Percentiles rank a stretch among this genome's conserved stretches.
phyloP scores from a whole-genome alignment of 2,329 filamentous ascomycete genomes.

The Colletotrichum siamense region DNA sequence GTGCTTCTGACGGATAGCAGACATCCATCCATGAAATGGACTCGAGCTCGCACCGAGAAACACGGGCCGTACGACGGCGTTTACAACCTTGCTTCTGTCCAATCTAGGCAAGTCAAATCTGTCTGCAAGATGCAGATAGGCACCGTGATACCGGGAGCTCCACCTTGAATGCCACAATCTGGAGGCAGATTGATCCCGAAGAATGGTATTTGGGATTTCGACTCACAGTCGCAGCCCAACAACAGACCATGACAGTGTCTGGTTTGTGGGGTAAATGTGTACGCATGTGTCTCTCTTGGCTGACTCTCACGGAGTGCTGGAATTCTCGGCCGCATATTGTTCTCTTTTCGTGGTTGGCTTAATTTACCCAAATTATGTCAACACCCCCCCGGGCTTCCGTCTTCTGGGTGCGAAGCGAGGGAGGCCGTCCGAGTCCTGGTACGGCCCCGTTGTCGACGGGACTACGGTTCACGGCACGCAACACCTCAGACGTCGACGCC shows the following conservation, averaged over 20 bases:
- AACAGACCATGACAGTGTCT: background rate
- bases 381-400: conserved; percentile 16
- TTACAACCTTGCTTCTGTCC: conserved; percentile 14
- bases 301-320: background rate
- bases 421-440: background rate
- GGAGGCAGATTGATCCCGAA: background rate
- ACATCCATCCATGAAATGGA: background rate
- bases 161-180: conserved; percentile 10
- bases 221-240: background rate
- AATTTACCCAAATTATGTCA: conserved; percentile 23
- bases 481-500: background rate
- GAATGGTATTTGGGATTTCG: background rate
- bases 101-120: conserved; percentile 14
- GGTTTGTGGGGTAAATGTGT: conserved; percentile 7
- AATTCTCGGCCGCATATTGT: conserved; percentile 1
- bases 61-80: conserved; percentile 9
- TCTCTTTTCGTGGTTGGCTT: conserved; percentile 2
- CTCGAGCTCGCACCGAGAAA: conserved; percentile 5
- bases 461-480: conserved; percentile 1
- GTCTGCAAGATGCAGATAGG: conserved; percentile 17
- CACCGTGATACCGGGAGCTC: conserved; percentile 15
- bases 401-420: conserved; percentile 7
- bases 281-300: background rate
- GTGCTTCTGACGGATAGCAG: background rate
- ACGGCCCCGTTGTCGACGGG: background rate